Conservation (phyloP, 2,329 filamentous ascomycete species). For the Tricladium varicosporioides region DNA sequence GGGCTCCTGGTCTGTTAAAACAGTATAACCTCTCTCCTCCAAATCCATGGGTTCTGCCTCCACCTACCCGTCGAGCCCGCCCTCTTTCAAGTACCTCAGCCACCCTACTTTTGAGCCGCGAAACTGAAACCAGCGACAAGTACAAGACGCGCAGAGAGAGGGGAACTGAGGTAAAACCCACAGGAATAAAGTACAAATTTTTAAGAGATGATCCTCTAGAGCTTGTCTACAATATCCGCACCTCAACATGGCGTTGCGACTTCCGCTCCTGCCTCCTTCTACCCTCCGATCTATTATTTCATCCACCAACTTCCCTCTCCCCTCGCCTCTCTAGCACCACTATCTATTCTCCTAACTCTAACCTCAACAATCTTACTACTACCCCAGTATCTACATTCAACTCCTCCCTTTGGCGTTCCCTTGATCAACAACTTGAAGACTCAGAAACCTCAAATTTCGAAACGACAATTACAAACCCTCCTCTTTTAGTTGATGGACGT, state of each 20-base stretch:
- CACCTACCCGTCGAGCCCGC: too few relatives aligned
- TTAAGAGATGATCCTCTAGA: constrained; percentile 8
- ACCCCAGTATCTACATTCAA: background rate
- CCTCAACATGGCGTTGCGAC: constrained; percentile 10
- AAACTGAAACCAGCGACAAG: too few relatives aligned
- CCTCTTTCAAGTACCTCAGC: too few relatives aligned
- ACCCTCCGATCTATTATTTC: background rate
- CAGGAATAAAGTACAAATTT: background rate
- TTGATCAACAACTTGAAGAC: background rate
- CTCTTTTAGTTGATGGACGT: constrained; percentile 18
- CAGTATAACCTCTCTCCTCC: too few relatives aligned
- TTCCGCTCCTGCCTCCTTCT: constrained; percentile 13
- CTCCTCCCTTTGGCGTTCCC: background rate
- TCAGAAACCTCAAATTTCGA: constrained; percentile 1
- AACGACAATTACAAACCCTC: constrained; percentile 12
- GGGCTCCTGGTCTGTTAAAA: too few relatives aligned
- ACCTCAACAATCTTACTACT: background rate
- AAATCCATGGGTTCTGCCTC: too few relatives aligned
- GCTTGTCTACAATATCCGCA: constrained; percentile 19
- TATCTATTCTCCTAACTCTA: background rate
- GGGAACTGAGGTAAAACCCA: background rate
- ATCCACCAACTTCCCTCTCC: background rate
- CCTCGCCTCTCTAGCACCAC: background rate
- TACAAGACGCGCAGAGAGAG: background rate
- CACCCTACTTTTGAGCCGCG: too few relatives aligned